phyloP scores from a whole-genome alignment of 1,284 basidiomycete species.

The Cutaneotrichosporon sp. region DNA sequence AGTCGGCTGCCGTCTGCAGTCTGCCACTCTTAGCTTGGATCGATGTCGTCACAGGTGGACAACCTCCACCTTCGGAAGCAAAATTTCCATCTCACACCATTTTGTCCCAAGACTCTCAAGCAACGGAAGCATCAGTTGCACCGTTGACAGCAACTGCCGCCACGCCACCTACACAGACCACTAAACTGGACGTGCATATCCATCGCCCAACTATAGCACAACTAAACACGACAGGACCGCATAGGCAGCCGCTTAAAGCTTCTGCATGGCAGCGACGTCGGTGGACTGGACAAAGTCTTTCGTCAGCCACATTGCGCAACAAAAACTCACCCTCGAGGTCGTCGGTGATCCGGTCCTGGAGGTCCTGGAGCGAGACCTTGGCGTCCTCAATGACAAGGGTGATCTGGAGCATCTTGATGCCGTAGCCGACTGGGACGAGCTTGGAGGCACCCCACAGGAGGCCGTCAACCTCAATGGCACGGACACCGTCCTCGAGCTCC shows the following conservation, averaged over 20 bases:
- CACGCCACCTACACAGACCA: neutral
- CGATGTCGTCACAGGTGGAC: neutral
- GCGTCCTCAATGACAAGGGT: slow-evolving; percentile 88
- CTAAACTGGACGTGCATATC: slow-evolving; percentile 5
- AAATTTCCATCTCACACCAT: neutral
- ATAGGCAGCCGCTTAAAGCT: slow-evolving; percentile 29
- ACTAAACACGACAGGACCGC: neutral
- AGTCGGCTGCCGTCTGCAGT: no score
- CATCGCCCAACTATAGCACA: slow-evolving; percentile 10
- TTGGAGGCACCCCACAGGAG: slow-evolving; percentile 86
- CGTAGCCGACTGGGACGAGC: slow-evolving; percentile 80
- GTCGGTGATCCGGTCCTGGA: slow-evolving; percentile 83
- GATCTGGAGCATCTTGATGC: slow-evolving; percentile 89
- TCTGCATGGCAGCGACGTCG: slow-evolving; percentile 64
- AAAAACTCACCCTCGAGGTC: slow-evolving; percentile 26
- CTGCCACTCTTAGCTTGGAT: neutral
- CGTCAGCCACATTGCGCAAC: slow-evolving; percentile 10
- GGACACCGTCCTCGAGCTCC: slow-evolving; percentile 76
- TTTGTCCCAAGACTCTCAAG: neutral
- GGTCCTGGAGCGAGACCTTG: slow-evolving; percentile 88
- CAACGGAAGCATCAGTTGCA: neutral
- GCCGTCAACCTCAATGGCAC: slow-evolving; percentile 84
- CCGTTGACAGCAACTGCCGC: neutral
- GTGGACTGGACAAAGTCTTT: slow-evolving; percentile 89
- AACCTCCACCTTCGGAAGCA: neutral